Conservation (phyloP, 2,329 filamentous ascomycete species). For the Sordariomycetes sp. region DNA sequence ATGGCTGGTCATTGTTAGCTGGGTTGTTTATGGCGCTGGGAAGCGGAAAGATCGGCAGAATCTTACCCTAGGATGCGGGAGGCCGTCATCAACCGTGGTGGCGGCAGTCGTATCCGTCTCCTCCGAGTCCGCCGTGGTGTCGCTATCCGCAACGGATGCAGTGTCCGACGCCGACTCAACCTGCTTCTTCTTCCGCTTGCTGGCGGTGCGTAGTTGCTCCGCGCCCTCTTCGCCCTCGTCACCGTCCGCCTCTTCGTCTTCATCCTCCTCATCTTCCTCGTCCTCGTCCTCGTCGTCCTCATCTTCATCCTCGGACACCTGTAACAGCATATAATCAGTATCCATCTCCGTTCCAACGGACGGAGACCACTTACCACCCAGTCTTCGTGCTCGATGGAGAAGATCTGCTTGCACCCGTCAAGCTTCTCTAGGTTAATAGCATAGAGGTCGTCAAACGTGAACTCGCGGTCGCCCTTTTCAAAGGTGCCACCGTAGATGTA, state of each 20-base stretch:
- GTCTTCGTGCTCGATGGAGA: constrained; percentile 68
- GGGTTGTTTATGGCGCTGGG: neutral
- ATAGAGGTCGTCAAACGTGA: constrained; percentile 91
- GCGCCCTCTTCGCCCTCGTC: constrained; percentile 27
- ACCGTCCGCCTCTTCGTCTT: constrained; percentile 36
- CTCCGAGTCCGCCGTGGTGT: constrained; percentile 23
- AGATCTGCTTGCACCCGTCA: constrained; percentile 87
- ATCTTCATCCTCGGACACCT: constrained; percentile 47
- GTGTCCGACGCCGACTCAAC: constrained; percentile 20
- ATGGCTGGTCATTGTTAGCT: constrained; percentile 40
- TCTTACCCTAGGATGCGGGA: constrained; percentile 52
- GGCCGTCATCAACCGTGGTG: constrained; percentile 53
- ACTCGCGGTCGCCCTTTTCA: constrained; percentile 89
- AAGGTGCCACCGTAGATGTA: constrained; percentile 95
- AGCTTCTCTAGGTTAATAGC: constrained; percentile 88
- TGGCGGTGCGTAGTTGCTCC: constrained; percentile 32
- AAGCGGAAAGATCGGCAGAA: neutral
- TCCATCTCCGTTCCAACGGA: neutral
- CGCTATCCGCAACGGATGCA: constrained; percentile 15
- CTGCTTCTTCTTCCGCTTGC: constrained; percentile 43
- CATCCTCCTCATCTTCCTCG: constrained; percentile 38
- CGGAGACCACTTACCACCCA: constrained; percentile 50
- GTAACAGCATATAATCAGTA: constrained; percentile 6
- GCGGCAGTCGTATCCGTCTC: constrained; percentile 10
- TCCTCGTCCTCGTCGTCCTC: constrained; percentile 49